phyloP scores from a whole-genome alignment of 1,284 basidiomycete genomes.

The Meira nashicola region DNA sequence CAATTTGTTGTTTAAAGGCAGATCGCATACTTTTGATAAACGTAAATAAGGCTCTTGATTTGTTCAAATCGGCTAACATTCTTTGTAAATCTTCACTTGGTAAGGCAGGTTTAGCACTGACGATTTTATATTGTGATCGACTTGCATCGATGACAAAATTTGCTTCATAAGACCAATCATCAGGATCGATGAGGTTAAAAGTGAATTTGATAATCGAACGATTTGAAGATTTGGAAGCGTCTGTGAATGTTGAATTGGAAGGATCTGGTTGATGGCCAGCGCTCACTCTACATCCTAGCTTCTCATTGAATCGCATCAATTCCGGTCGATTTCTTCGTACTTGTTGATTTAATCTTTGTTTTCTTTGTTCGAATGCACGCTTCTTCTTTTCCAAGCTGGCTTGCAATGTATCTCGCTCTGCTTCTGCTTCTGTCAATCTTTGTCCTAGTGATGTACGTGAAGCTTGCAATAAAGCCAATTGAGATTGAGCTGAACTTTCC shows the following conservation, averaged over 20 bases:
- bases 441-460: background rate
- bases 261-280: no score
- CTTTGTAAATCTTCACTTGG: constrained; percentile 5
- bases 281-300: constrained; percentile 20
- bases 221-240: constrained; percentile 12
- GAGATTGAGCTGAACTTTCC: constrained; percentile 9
- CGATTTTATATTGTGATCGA: constrained; percentile 18
- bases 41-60: constrained; percentile 25
- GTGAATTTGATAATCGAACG: constrained; percentile 30
- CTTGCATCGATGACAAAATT: constrained; percentile 39
- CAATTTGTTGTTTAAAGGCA: constrained; percentile 27
- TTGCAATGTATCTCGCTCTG: constrained; percentile 8
- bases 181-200: constrained; percentile 33
- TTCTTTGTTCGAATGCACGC: constrained; percentile 4
- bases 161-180: constrained; percentile 30
- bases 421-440: constrained; percentile 10
- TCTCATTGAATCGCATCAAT: constrained; percentile 35
- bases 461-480: constrained; percentile 4
- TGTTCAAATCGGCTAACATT: constrained; percentile 32
- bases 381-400: background rate
- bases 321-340: constrained; percentile 36
- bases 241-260: constrained; percentile 12
- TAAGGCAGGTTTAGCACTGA: constrained; percentile 10
- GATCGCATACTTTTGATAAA: constrained; percentile 37
- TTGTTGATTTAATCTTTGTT: constrained; percentile 16